Evolutionary conservation across 371 early-diverging fungal genomes (phyloP), one percentile per base, ranked within the genome.

Genomic region (Syncephalis plumigaleata): DNA sequence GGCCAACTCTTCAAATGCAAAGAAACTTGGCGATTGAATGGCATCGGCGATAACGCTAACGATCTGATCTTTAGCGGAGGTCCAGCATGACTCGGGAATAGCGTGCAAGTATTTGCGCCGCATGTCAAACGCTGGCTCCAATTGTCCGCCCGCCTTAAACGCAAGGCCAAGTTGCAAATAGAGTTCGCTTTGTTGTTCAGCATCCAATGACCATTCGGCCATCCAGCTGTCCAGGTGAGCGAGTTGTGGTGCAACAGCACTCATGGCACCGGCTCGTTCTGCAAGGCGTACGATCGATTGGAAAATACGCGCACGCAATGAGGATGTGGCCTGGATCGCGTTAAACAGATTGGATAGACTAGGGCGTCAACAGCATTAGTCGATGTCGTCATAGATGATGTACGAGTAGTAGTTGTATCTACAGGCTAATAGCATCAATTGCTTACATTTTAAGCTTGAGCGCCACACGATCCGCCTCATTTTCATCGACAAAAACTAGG

Each of bases 271-370:
- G 47, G 70, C 65, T 42, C 73, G 63, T 39, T 73, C 65, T 44
- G 84, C 87, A 48, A 83, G 72, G 42, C 75, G 68, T 15, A 90
- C 68, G 49, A 93, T 75, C 44, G 78, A 73, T 44, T 67, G 52
- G 58, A 85, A 88, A 42, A 82, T 81, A 31, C 68, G 55, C 49
- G 78, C 79, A 36, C 87, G 79, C 45, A 73, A 68, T 42, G 77
- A 58, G 44, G 70, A 73, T 47, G 70, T 64, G 55, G 64, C 56
- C 25, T 73, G 79, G 48, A 84, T 66, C 45, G 71, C 70, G 61
- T 81, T 85, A 72, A 79, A 87, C 50, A 89, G 64, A 66, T 84
- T 89, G 50, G 79, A 75, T 39, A 90, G 73, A 37, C 85, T 88
- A 58, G 22, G 37, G 38, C 42, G 17, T 31, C 40, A 21, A 40